These are phyloP conservation scores for Thermochaetoides dissita DNA, from an alignment of 2,329 filamentous ascomycete genomes.

Conservation along the genomic window DNA sequence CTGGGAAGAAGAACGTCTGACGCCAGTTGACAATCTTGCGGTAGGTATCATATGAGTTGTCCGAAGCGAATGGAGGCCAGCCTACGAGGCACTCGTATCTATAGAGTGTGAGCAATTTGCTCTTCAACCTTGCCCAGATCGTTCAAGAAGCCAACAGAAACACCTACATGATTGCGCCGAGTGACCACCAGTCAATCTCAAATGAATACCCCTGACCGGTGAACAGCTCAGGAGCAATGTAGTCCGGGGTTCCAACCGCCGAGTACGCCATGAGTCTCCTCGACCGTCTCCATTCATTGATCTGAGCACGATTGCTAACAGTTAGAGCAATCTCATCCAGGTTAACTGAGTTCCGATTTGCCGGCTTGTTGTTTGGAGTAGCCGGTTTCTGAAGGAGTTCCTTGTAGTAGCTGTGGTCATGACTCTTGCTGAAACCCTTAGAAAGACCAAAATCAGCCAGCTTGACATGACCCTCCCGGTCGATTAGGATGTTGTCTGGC, in stretches of 20 bases:
- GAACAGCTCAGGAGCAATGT: conserved; percentile 96
- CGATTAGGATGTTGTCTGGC: conserved; percentile 92
- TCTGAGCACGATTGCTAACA: conserved; percentile 89
- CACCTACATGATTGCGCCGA: conserved; percentile 85
- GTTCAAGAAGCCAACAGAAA: too few species aligned
- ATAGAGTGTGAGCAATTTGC: background rate
- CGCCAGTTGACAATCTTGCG: conserved; percentile 98
- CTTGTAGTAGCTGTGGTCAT: conserved; percentile 95
- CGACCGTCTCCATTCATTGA: conserved; percentile 96
- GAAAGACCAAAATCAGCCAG: conserved; percentile 95
- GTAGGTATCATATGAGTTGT: conserved; percentile 93
- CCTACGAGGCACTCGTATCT: conserved; percentile 79
- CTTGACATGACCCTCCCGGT: conserved; percentile 91
- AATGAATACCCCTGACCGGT: conserved; percentile 90
- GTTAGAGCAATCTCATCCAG: conserved; percentile 96
- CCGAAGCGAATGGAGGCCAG: conserved; percentile 98
- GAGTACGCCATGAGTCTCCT: conserved; percentile 93
- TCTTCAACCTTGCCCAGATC: too few species aligned
- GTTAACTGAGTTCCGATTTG: conserved; percentile 81
- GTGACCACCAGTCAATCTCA: conserved; percentile 97
- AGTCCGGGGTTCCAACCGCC: conserved; percentile 93
- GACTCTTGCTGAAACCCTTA: conserved; percentile 91
- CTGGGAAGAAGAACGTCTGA: conserved; percentile 86
- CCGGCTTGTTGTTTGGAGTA: conserved; percentile 54
- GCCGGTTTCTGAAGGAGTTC: conserved; percentile 62